Base-by-base conservation (phyloP, 1,284 basidiomycete species). In the Apiotrichum gamsii region DNA sequence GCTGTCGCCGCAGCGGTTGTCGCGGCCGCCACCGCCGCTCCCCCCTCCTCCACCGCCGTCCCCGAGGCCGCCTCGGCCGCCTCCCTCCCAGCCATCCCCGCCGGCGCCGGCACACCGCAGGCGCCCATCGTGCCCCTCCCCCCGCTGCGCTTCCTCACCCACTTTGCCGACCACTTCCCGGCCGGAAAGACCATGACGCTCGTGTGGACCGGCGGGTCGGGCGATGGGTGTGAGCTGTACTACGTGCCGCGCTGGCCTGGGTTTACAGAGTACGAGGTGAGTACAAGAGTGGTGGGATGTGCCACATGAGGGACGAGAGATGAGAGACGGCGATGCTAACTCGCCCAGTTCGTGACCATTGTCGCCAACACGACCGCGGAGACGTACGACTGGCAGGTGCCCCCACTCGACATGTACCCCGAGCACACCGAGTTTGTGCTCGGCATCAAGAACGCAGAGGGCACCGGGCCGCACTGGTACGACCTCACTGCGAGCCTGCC, bases 221-320 rank as follows among this genome's bases (percentile, higher is more conserved):
- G 52, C 25, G 18, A 25, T 10, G 35, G 32, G 2, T 36, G 43
- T 29, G 61, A 64, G 49, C 54, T 62, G 8, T 65, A 62, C 45
- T 64, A 58, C 45, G 57, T 65, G 39, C 61, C 63, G 14, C 57
- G 55, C 28, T 65, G 61, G 61, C 56, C 57, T 8, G 45, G 52
- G 14, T 59, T 60, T 38, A 19, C 11, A 1, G 49, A 49, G 14
- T 65, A 62, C 31, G 35, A 51, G 16, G 62, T 64, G 50, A 53
- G 61, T 53, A 19, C 18, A 30, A 16, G 23, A 28, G 25, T 10
- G 18, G 16, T 16, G n/a, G 23, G 8, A 13, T n/a, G 23, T 8
- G 36, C 16, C 3, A 5, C 23, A n/a, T 8, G 19, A n/a, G 6
- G 9, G 15, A 32, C 8, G 8, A 32, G 16, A 32, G 16, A 13